These are phyloP conservation scores for Rubus parviflorus DNA, from an alignment of 306 rosid species.

Conservation along the genomic window DNA sequence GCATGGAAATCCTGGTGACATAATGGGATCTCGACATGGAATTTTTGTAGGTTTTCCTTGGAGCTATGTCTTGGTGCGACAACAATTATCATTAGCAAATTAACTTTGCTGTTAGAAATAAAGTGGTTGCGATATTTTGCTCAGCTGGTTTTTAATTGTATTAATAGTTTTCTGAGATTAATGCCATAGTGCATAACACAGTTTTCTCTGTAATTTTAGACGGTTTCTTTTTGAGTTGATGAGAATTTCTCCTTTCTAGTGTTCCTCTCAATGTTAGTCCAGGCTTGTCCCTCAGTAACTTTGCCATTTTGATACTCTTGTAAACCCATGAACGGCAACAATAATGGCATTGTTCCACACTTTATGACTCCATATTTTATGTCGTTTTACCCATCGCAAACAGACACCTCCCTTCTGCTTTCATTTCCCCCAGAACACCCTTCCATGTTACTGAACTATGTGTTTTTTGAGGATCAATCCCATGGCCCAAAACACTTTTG, in stretches of 20 bases:
- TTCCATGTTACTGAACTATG: neutral
- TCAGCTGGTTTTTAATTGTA: neutral
- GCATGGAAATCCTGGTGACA: constrained; percentile 38
- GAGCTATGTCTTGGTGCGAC: neutral
- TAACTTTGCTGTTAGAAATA: neutral
- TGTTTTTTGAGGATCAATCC: neutral
- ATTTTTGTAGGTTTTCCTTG: constrained; percentile 16
- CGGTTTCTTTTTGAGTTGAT: neutral
- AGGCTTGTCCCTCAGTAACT: neutral
- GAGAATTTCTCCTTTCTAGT: neutral
- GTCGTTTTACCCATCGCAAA: neutral
- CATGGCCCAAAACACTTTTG: neutral
- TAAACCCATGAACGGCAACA: neutral
- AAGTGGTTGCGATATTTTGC: neutral
- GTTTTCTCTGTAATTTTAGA: neutral
- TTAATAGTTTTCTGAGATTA: neutral
- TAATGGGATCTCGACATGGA: neutral
- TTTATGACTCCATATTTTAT: neutral
- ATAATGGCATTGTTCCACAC: neutral
- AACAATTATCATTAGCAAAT: neutral
- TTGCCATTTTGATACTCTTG: neutral
- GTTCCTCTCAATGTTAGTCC: neutral
- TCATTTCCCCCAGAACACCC: neutral
- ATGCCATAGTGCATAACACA: neutral
- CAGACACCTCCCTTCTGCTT: neutral